Evolutionary conservation across 192 early-diverging fungal species (phyloP).

Genomic region (Jimgerdemannia flammicorona): DNA sequence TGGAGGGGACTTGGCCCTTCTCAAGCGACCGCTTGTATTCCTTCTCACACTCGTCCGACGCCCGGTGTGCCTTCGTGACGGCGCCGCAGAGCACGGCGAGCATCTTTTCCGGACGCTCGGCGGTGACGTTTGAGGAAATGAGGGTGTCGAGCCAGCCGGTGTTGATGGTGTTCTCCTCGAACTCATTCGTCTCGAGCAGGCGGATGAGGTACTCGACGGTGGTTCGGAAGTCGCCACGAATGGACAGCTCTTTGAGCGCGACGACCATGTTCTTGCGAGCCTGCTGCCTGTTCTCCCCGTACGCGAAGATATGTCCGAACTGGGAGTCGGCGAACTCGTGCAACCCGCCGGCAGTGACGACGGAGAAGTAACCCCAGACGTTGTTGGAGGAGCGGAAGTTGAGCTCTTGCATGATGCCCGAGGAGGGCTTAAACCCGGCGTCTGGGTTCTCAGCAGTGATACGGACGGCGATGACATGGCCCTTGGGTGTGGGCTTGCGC

Average conservation of each 20-base stretch:
- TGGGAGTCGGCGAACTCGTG: conserved; percentile 99
- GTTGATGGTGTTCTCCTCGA: conserved; percentile 84
- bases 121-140: conserved; percentile 86
- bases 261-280: conserved; percentile 95
- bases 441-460: conserved; percentile 99
- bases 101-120: conserved; percentile 87
- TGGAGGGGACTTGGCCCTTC: conserved; percentile 88
- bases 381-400: conserved; percentile 95
- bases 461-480: conserved; percentile 97
- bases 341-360: conserved; percentile 89
- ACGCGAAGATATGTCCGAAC: conserved; percentile 98
- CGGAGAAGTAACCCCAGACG: conserved; percentile 99
- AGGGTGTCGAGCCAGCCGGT: conserved; percentile 96
- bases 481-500: conserved; percentile 90
- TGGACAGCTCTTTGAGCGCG: conserved; percentile 96
- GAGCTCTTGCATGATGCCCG: conserved; percentile 93
- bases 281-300: conserved; percentile 91
- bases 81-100: conserved; percentile 92
- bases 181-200: conserved; percentile 87
- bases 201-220: conserved; percentile 97
- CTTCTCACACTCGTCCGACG: conserved; percentile 56
- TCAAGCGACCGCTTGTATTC: conserved; percentile 85
- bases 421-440: conserved; percentile 98
- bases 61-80: conserved; percentile 75
- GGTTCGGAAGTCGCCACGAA: conserved; percentile 97